Evolutionary conservation across 2,329 filamentous ascomycete genomes (phyloP).

Genomic region (Stachybotrys elegans): DNA sequence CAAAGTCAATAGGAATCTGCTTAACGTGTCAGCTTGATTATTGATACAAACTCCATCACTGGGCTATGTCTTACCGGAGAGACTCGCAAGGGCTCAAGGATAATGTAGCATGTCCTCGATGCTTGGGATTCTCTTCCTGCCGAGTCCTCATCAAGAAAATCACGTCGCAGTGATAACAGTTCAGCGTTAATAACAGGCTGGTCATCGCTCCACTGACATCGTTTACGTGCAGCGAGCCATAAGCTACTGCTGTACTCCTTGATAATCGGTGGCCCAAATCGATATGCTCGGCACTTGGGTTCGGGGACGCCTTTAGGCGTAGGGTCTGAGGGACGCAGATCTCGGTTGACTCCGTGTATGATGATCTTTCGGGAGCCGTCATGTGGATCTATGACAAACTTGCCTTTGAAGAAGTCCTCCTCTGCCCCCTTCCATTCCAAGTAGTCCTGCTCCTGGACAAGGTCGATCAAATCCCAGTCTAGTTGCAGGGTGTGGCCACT

Average conservation of each 20-base stretch:
- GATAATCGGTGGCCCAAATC: conserved; percentile 52
- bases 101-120: conserved; percentile 53
- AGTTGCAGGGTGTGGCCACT: conserved; percentile 30
- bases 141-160: conserved; percentile 69
- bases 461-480: conserved; percentile 56
- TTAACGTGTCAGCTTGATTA: conserved; percentile 12
- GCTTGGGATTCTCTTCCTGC: conserved; percentile 41
- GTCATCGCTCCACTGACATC: conserved; percentile 51
- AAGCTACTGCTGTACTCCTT: conserved; percentile 80
- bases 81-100: conserved; percentile 70
- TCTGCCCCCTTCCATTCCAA: conserved; percentile 37
- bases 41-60: too few species aligned
- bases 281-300: conserved; percentile 38
- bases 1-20: conserved; percentile 64
- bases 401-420: conserved; percentile 46
- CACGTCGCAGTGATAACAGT: conserved; percentile 70
- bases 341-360: conserved; percentile 44
- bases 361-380: conserved; percentile 62
- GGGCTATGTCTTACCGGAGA: conserved; percentile 57
- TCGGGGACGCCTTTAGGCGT: conserved; percentile 53
- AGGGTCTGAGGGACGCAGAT: conserved; percentile 58
- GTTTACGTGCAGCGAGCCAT: conserved; percentile 53
- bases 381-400: conserved; percentile 51
- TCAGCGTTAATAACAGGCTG: conserved; percentile 80
- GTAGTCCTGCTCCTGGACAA: conserved; percentile 26